phyloP scores from a whole-genome alignment of 1,139 yeast genomes.

The Magnusiomyces paraingens region DNA sequence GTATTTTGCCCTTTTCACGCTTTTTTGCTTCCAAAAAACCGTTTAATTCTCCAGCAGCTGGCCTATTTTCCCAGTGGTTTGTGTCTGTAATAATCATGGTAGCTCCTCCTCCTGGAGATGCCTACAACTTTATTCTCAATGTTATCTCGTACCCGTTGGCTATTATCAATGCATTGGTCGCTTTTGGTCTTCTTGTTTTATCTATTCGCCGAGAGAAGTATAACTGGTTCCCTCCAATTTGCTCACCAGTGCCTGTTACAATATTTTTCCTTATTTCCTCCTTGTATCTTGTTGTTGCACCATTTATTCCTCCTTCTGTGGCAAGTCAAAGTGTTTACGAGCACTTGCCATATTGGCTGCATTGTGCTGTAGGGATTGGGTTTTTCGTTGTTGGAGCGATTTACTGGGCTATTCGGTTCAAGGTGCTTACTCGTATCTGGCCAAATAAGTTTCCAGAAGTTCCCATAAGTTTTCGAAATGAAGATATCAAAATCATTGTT shows the following conservation, averaged over 20 bases:
- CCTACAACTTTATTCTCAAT: constrained; percentile 68
- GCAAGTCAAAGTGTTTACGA: constrained; percentile 60
- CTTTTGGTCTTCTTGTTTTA: constrained; percentile 67
- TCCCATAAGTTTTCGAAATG: background rate
- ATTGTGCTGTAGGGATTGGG: constrained; percentile 79
- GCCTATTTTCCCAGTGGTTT: constrained; percentile 48
- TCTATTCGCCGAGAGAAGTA: constrained; percentile 43
- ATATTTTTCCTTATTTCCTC: constrained; percentile 63
- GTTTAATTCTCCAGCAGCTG: constrained; percentile 51
- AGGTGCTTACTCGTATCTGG: constrained; percentile 51
- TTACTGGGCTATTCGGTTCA: constrained; percentile 68
- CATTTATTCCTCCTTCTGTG: constrained; percentile 58
- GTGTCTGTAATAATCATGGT: constrained; percentile 49
- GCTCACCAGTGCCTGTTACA: constrained; percentile 58
- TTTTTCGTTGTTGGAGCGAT: constrained; percentile 63
- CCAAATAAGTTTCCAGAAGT: constrained; percentile 25
- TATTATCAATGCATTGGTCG: constrained; percentile 62
- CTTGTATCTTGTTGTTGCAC: constrained; percentile 66
- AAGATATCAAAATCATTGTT: background rate
- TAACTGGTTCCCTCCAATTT: constrained; percentile 69
- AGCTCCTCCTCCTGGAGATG: constrained; percentile 70
- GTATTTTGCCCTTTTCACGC: constrained; percentile 60
- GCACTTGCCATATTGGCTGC: constrained; percentile 67
- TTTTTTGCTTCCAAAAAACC: constrained; percentile 50
- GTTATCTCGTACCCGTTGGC: constrained; percentile 72